Evolutionary conservation across 345 rosid genomes (phyloP), one percentile per base, ranked within the genome.

Genomic region (Hibiscus tridactylites): DNA sequence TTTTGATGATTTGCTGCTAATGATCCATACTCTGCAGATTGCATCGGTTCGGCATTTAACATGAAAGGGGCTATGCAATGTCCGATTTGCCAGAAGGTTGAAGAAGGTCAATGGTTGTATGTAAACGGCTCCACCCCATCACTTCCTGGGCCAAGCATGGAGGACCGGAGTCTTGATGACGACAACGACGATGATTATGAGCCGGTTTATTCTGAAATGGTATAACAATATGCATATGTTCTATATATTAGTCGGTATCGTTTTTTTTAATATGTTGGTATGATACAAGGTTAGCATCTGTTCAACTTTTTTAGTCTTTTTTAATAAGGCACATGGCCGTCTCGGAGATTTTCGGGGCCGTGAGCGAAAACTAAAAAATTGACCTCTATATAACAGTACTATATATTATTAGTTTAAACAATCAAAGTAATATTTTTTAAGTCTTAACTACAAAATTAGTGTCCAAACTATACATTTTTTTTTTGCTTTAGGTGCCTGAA

Each of bases 41-140:
- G 96, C 77, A 90, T 90, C 72, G 92, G 96, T 76, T 90, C 96
- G 8, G 92, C 96, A 39, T 90, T 90, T 70, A 90, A 90, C 74
- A 77, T 72, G 88, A 90, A 88, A 75, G 96, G 92, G 73, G 82
- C 85, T 64, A 90, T 90, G 96, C 96, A 90, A 74, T 90, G 96
- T 76, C 96, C 96, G 5, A 90, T 88, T 76, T 90, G 96, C 73
- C 85, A 90, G 24, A 82, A 85, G 70, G 9, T 39, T 39, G 44
- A 39, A 39, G 44, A 39, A 39, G 44, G 44, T 39, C 44, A 39
- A 39, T 39, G 96, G 96, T 73, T 86, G 58, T 88, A 61, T 79
- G 87, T 89, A 6, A 88, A 78, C 75, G 96, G 87, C 4, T 86
- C 89, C 39, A 0, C 85, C 67, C 82, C 83, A 11, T 72, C 84